These are phyloP conservation scores for Blakeslea trispora DNA, from an alignment of 371 early-diverging fungal species.

Conservation along the genomic window DNA sequence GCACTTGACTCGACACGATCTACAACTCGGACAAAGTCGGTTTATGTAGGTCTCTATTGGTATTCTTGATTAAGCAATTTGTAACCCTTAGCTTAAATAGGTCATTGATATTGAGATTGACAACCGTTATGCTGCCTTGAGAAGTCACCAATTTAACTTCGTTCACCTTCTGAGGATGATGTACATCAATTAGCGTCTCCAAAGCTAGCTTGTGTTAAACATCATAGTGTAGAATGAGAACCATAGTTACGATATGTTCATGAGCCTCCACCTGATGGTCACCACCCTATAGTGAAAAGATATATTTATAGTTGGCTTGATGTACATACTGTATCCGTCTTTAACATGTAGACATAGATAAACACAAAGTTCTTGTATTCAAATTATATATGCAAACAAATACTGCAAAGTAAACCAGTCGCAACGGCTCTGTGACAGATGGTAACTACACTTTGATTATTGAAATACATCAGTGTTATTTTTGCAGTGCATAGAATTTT, in stretches of 20 bases:
- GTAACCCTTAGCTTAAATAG: slow-evolving; percentile 25
- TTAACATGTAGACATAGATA: no score
- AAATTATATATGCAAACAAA: no score
- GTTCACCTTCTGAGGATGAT: slow-evolving; percentile 15
- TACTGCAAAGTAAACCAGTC: no score
- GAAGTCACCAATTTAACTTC: slow-evolving; percentile 26
- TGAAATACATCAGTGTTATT: no score
- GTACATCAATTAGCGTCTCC: slow-evolving; percentile 9
- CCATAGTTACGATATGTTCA: slow-evolving; percentile 10
- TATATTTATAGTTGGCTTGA: slow-evolving; percentile 4
- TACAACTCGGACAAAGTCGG: slow-evolving; percentile 7
- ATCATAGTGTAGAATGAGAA: slow-evolving; percentile 13
- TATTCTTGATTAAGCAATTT: background rate
- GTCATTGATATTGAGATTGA: slow-evolving; percentile 39
- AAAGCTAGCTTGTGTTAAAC: slow-evolving; percentile 12
- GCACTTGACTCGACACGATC: slow-evolving; percentile 9
- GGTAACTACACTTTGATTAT: no score
- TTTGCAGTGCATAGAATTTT: no score
- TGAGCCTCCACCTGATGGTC: slow-evolving; percentile 19
- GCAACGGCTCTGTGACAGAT: no score
- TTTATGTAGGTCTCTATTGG: slow-evolving; percentile 16
- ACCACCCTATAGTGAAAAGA: slow-evolving; percentile 17
- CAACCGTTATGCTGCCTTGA: slow-evolving; percentile 38
- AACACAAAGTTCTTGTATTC: no score
- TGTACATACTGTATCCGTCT: background rate